Evolutionary conservation across 2,329 filamentous ascomycete genomes (phyloP), one percentile per base, ranked within the genome.

Genomic region (Dothideomycetidae sp.): DNA sequence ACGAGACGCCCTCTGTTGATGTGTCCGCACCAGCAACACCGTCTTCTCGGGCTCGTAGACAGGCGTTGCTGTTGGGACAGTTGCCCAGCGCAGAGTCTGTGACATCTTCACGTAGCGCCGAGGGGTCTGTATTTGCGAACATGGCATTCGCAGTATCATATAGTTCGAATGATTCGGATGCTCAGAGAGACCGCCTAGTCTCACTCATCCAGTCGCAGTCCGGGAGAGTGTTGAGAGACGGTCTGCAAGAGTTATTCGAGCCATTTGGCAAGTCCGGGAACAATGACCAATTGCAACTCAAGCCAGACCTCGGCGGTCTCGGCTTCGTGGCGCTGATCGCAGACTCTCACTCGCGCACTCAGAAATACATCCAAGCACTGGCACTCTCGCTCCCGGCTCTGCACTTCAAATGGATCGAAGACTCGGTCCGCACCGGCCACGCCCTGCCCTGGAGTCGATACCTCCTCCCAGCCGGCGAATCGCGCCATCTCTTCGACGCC

Each of bases 301-400:
- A 50, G 34, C 62, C 2, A 46, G 63, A 9, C 55, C 63, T 14
- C 70, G 70, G 14, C 51, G 59, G 68, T 2, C 63, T 76, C 1
- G 78, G 82, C 0, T 96, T 98, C 52, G 75, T 81, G 0, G 86
- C 84, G 3, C 63, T 96, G 10, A 81, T 98, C 42, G 79, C 86
- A 0, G 83, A 96, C 51, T 72, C 74, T 3, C 81, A 93, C 54
- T 90, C 81, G 5, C 75, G 88, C 32, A 85, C 84, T 44, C 73
- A 77, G 34, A 98, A 96, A 54, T 94, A 90, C 56, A 81, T 96
- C 68, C 86, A 96, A 59, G 90, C 90, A 0, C 70, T 98, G 2
- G 86, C 90, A 0, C 70, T 98, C 1, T 84, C 83, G 1, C 60
- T 98, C 0, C 90, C 90, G 0, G 93, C 86, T 50, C 66, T 98